These are phyloP conservation scores for Paraphaeosphaeria minitans DNA, from an alignment of 2,329 filamentous ascomycete genomes.

Conservation along the genomic window DNA sequence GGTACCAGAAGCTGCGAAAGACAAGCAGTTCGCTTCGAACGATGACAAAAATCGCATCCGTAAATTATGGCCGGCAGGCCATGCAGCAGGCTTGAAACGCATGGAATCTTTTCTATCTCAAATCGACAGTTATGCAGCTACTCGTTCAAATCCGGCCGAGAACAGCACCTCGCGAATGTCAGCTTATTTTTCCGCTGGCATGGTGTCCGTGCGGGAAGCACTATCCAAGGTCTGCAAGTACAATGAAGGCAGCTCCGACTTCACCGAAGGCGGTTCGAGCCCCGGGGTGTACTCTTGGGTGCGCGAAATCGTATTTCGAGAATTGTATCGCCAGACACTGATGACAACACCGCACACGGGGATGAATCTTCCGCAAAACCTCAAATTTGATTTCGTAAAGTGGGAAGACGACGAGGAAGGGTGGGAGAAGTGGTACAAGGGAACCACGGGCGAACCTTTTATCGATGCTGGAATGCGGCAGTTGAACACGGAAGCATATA, in stretches of 20 bases:
- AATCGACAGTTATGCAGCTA: slow-evolving; percentile 47
- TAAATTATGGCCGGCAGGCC: slow-evolving; percentile 53
- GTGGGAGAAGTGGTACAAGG: slow-evolving; percentile 56
- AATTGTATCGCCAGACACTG: slow-evolving; percentile 57
- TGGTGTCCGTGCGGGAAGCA: slow-evolving; percentile 54
- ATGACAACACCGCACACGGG: slow-evolving; percentile 54
- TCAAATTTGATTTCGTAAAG: slow-evolving; percentile 58
- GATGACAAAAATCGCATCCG: slow-evolving; percentile 49
- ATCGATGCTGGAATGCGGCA: slow-evolving; percentile 60
- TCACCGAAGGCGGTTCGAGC: slow-evolving; percentile 35
- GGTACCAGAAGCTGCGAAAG: slow-evolving; percentile 45
- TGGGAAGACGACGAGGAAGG: slow-evolving; percentile 59
- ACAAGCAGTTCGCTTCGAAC: slow-evolving; percentile 48
- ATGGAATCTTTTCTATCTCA: slow-evolving; percentile 51
- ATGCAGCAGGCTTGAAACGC: slow-evolving; percentile 50
- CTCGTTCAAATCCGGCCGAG: slow-evolving; percentile 50
- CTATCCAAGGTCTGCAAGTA: slow-evolving; percentile 49
- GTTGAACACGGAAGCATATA: slow-evolving; percentile 55
- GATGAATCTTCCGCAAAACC: slow-evolving; percentile 58
- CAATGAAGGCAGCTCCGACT: slow-evolving; percentile 52
- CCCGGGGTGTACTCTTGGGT: slow-evolving; percentile 54
- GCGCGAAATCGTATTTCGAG: slow-evolving; percentile 58
- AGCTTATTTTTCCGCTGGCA: slow-evolving; percentile 53
- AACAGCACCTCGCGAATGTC: slow-evolving; percentile 51
- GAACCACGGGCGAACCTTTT: slow-evolving; percentile 55